Conservation (phyloP, 106 monocot species). For the Apostasia ramifera region DNA sequence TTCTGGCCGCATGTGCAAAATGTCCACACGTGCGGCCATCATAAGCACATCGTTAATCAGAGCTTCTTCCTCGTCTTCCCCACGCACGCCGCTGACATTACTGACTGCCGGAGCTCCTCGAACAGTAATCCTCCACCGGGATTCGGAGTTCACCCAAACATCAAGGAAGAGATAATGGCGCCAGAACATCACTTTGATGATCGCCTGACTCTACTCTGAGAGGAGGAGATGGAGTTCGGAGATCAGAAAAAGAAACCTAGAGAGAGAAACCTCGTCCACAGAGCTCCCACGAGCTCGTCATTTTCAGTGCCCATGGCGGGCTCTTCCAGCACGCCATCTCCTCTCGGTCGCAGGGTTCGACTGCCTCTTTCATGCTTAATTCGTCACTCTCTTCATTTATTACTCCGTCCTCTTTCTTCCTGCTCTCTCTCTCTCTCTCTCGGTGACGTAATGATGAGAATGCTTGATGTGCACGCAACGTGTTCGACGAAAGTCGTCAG, state of each 20-base stretch:
- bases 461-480: constrained; percentile 2
- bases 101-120: too few species aligned
- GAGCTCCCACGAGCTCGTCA: not conserved
- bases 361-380: not conserved
- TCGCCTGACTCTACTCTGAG: not conserved
- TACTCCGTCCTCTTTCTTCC: not conserved
- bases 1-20: too few species aligned
- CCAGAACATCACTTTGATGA: not conserved
- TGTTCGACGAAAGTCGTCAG: constrained; percentile 4
- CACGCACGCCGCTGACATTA: too few species aligned
- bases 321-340: not conserved
- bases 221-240: not conserved
- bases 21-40: too few species aligned
- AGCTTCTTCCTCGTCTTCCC: too few species aligned
- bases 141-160: not conserved
- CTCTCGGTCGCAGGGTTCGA: not conserved
- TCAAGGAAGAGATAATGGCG: not conserved
- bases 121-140: too few species aligned
- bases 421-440: not conserved
- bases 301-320: not conserved
- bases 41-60: too few species aligned
- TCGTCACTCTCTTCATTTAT: too few species aligned
- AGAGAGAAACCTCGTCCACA: not conserved
- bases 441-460: not conserved
- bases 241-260: not conserved